Evolutionary conservation across 345 rosid genomes (phyloP), one percentile per base, ranked within the genome.

Genomic region (Balakata baccata): DNA sequence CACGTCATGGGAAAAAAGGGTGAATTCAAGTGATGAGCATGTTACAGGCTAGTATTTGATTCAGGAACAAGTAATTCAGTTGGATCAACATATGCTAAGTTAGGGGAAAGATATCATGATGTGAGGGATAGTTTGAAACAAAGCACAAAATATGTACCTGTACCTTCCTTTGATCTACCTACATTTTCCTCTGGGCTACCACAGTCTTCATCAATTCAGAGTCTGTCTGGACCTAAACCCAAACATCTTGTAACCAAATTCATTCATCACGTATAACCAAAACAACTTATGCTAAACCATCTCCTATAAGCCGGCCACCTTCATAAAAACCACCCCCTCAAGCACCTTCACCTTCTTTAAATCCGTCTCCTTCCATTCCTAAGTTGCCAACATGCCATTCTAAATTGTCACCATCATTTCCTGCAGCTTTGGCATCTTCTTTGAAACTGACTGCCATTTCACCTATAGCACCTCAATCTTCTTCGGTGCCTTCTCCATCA

Each of bases 401-500:
- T 13, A 72, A n/a, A 49, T 14, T 58, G 6, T 29, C 46, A 34
- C 50, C 34, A 25, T 60, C 69, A 41, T 23, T 71, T 43, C 18
- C 47, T 50, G 11, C 67, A 25, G 12, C 45, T 66, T 41, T 50
- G 46, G 18, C 69, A 23, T 56, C 43, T 49, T 49, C 59, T 13
- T 67, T 45, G 17, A 52, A 51, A 68, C 59, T 38, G 14, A 23
- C 38, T 34, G 38, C 18, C 49, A 6, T 58, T 63, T 20, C 68
- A 64, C 51, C 64, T 23, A 13, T 25, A 14, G 62, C 46, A 38
- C 16, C 66, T 64, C 65, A 77, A 37, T 39, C 72, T 47, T 22
- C 57, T 11, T 74, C 38, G 41, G 39, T 54, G 18, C 60, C 49
- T 58, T 25, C 59, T 69, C 43, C 51, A 6, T 69, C 66, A 17